Evolutionary conservation across 148 eudicot genomes (phyloP).

Genomic region (Hydrangea macrophylla): DNA sequence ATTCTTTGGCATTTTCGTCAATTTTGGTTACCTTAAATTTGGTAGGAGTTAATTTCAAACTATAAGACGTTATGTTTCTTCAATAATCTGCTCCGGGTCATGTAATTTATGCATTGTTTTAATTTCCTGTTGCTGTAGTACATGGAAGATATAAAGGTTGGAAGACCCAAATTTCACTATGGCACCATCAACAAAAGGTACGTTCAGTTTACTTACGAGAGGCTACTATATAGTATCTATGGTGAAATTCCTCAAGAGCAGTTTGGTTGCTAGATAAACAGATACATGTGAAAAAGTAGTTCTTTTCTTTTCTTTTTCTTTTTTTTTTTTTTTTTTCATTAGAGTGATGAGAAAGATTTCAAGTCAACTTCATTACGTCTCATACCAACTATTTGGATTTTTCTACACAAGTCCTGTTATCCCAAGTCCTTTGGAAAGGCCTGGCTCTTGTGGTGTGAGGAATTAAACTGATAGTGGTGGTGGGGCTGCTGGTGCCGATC

Average conservation of each 20-base stretch:
- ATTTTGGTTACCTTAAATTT: slow-evolving; percentile 84
- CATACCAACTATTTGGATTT: too few species aligned
- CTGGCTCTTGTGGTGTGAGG: too few species aligned
- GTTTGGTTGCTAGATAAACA: neutral
- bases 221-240: neutral
- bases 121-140: slow-evolving; percentile 51
- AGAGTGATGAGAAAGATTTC: too few species aligned
- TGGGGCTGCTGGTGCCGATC: too few species aligned
- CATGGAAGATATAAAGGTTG: slow-evolving; percentile 70
- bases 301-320: too few species aligned
- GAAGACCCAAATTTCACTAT: slow-evolving; percentile 81
- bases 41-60: slow-evolving; percentile 38
- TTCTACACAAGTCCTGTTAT: too few species aligned
- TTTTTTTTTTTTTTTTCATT: too few species aligned
- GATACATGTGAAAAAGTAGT: too few species aligned
- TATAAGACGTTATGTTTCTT: neutral
- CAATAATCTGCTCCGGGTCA: neutral
- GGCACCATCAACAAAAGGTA: slow-evolving; percentile 93
- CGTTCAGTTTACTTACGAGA: neutral
- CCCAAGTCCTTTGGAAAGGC: too few species aligned
- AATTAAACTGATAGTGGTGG: too few species aligned
- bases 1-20: slow-evolving; percentile 88
- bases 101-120: neutral
- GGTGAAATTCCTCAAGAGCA: slow-evolving; percentile 1
- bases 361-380: too few species aligned